phyloP scores from a whole-genome alignment of 176 grass and related monocot species.

The Pontederia paniculata region DNA sequence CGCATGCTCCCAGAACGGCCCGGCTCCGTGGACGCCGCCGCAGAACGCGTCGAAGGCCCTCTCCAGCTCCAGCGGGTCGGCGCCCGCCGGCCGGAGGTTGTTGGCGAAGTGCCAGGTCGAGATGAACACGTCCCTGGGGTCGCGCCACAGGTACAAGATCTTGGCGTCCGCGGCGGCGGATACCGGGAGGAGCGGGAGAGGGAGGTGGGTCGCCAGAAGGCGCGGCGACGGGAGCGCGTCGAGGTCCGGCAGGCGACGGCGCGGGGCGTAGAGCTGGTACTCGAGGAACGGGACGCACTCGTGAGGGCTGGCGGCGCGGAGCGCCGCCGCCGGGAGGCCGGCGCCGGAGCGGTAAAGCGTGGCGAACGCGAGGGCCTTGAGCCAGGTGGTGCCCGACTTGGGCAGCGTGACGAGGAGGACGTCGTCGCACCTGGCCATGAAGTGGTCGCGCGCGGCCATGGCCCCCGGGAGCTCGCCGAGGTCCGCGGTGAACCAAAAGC shows the following conservation, averaged over 20 bases:
- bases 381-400: background rate
- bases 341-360: background rate
- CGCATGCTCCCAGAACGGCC: slow-evolving; percentile 10
- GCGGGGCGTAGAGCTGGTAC: slow-evolving; percentile 1
- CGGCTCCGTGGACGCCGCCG: background rate
- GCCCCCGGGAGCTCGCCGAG: too few relatives aligned
- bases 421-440: too few relatives aligned
- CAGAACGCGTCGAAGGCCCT: slow-evolving; percentile 7
- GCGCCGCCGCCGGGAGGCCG: background rate
- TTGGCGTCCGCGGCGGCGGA: background rate
- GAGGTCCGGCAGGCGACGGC: background rate
- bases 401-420: background rate
- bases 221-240: background rate
- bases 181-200: background rate
- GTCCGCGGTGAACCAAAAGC: too few relatives aligned
- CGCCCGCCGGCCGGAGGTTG: background rate
- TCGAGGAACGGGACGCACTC: slow-evolving; percentile 5
- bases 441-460: too few relatives aligned
- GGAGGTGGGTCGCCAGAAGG: background rate
- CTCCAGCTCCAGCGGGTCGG: background rate
- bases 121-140: background rate
- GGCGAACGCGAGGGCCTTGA: slow-evolving; percentile 2
- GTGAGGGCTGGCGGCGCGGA: background rate
- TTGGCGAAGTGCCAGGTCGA: background rate
- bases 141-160: background rate